Base-by-base conservation (phyloP, 768 basidiomycete species). In the Amanita exitialis region DNA sequence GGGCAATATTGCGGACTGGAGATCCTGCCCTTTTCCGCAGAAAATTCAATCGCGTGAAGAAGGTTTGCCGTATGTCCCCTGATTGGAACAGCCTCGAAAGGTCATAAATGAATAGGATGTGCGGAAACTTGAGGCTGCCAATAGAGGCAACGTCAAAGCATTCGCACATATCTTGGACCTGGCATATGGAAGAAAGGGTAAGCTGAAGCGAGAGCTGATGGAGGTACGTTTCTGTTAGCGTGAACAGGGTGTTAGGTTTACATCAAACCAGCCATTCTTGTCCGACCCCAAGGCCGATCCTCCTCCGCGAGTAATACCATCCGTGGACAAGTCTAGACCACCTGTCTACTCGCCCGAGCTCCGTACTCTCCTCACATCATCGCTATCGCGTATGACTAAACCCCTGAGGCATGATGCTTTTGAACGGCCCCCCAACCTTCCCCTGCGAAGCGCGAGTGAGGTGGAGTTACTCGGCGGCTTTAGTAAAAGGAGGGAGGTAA, bases 171-270 rank as follows among this genome's bases (percentile, higher is more conserved):
- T 89, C 25, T 67, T 91, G 15, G 76, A 82, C 56, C 58, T 81
- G 25, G 88, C 88, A 23, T 91, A 89, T 64, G 88, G 87, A 27
- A 73, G 88, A 53, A 79, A 77, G 56, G 88, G 88, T 20, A 83
- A 76, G 59, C 64, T 91, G 13, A 78, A 72, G 58, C 75, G 77
- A 66, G 84, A 89, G 57, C 63, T 90, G 38, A 67, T 89, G 64
- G 63, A 82, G 69, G 88, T 87, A 56, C 21, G 18, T 51, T 47
- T n/a, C 15, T 35, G 23, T 41, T 18, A 45, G 47, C 15, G 3
- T 43, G 18, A 47, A 39, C 47, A 42, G 45, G 50, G 25, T 25
- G 35, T 28, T 44, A 51, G 35, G 15, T 9, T 39, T 38, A 25
- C 23, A 21, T 20, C 27, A 48, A 47, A 20, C 28, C 41, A 90